Conservation (phyloP, 2,329 filamentous ascomycete genomes). For the Tolypocladium ovalisporum region DNA sequence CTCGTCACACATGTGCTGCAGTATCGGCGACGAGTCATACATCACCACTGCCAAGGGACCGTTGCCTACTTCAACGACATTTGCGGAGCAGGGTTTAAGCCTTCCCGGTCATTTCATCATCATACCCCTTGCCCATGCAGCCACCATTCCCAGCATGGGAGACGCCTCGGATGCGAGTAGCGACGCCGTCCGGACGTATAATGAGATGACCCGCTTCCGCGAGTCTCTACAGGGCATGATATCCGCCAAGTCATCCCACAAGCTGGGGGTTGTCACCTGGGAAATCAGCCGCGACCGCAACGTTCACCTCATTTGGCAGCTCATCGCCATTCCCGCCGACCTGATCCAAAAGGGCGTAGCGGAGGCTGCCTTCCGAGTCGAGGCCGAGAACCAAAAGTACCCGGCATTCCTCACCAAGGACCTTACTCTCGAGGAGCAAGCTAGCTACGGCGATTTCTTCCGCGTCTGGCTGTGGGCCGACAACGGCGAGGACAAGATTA, state of each 20-base stretch:
- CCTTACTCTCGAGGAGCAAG: slow-evolving; percentile 37
- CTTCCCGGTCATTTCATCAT: slow-evolving; percentile 87
- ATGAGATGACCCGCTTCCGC: slow-evolving; percentile 78
- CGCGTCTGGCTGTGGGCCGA: slow-evolving; percentile 70
- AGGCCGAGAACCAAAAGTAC: slow-evolving; percentile 64
- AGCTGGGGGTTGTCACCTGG: slow-evolving; percentile 78
- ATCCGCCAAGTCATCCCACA: slow-evolving; percentile 35
- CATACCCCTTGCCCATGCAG: slow-evolving; percentile 73
- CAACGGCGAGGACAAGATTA: slow-evolving; percentile 40
- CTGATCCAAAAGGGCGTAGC: slow-evolving; percentile 64
- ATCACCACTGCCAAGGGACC: slow-evolving; percentile 89
- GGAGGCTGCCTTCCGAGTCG: slow-evolving; percentile 78
- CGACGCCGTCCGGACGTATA: slow-evolving; percentile 49
- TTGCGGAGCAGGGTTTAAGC: slow-evolving; percentile 48
- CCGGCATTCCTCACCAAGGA: slow-evolving; percentile 39
- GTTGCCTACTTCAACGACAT: slow-evolving; percentile 60
- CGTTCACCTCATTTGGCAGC: slow-evolving; percentile 90
- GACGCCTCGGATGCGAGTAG: slow-evolving; percentile 37
- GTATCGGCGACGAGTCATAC: slow-evolving; percentile 79
- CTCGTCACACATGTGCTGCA: slow-evolving; percentile 78
- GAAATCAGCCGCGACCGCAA: slow-evolving; percentile 77
- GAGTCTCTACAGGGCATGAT: slow-evolving; percentile 72
- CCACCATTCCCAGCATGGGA: slow-evolving; percentile 60
- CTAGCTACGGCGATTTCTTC: slow-evolving; percentile 56
- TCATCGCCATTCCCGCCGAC: slow-evolving; percentile 63